These are phyloP conservation scores for Fusarium brevicatenulatum DNA, from an alignment of 2,329 filamentous ascomycete species.

Conservation along the genomic window DNA sequence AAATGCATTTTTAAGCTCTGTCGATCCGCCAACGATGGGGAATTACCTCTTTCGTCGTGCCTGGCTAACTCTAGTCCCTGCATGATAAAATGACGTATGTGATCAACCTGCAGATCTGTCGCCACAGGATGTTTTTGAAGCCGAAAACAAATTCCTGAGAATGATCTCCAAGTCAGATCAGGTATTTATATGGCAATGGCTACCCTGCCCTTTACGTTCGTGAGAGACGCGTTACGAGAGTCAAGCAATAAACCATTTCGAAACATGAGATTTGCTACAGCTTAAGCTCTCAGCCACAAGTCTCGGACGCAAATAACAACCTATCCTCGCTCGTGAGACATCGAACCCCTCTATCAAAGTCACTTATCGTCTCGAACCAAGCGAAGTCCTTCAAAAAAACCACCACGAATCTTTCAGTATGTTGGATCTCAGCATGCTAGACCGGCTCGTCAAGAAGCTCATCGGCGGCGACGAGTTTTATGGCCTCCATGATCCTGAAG, in stretches of 20 bases:
- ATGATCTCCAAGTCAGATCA: neutral
- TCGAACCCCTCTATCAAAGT: accelerated
- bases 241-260: accelerated
- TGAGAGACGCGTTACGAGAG: accelerated
- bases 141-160: accelerated
- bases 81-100: neutral
- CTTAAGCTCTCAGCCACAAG: neutral
- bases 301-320: accelerated
- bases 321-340: accelerated
- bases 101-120: neutral
- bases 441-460: neutral
- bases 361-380: neutral
- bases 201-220: accelerated
- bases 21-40: accelerated
- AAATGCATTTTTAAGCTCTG: neutral
- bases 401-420: neutral
- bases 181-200: neutral
- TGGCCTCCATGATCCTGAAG: neutral
- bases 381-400: accelerated
- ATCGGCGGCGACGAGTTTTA: neutral
- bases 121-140: neutral
- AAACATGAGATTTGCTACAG: accelerated
- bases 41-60: neutral
- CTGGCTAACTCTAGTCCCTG: neutral
- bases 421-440: neutral